Conservation (phyloP, 768 basidiomycete species). For the Saitozyma podzolica region DNA sequence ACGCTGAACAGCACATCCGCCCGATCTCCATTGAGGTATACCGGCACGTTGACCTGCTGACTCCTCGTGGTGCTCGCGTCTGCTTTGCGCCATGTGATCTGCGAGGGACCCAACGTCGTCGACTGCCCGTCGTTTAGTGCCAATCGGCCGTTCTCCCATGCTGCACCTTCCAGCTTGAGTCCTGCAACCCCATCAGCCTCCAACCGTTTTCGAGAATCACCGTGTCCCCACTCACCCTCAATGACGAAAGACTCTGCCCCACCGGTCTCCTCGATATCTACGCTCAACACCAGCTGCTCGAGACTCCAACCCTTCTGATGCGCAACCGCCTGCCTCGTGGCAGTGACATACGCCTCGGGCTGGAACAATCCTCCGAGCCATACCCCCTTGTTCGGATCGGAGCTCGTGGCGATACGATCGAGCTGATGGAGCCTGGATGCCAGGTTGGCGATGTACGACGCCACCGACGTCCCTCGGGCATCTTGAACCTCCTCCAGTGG, state of each 20-base stretch:
- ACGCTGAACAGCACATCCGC: slow-evolving; percentile 89
- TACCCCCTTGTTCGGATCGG: slow-evolving; percentile 57
- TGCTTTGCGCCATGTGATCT: slow-evolving; percentile 75
- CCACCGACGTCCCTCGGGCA: slow-evolving; percentile 77
- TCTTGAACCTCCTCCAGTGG: slow-evolving; percentile 88
- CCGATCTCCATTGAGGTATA: slow-evolving; percentile 81
- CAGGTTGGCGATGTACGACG: slow-evolving; percentile 82
- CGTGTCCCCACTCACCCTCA: slow-evolving; percentile 64
- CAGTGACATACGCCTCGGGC: slow-evolving; percentile 94
- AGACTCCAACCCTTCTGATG: slow-evolving; percentile 89
- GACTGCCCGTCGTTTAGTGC: slow-evolving; percentile 81
- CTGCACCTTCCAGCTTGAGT: slow-evolving; percentile 80
- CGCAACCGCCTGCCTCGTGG: slow-evolving; percentile 91
- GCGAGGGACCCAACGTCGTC: slow-evolving; percentile 75
- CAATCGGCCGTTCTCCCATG: slow-evolving; percentile 69
- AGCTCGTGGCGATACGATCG: slow-evolving; percentile 62
- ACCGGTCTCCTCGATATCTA: slow-evolving; percentile 79
- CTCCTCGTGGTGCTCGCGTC: slow-evolving; percentile 54
- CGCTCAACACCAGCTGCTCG: slow-evolving; percentile 75
- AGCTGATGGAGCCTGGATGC: slow-evolving; percentile 79
- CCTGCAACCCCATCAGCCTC: slow-evolving; percentile 57
- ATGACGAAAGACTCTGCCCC: slow-evolving; percentile 79
- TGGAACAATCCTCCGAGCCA: slow-evolving; percentile 95
- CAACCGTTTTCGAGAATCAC: slow-evolving; percentile 1
- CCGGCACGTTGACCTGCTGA: slow-evolving; percentile 71